Conservation (phyloP, 2,329 filamentous ascomycete genomes). For the Aspergillus proliferans region DNA sequence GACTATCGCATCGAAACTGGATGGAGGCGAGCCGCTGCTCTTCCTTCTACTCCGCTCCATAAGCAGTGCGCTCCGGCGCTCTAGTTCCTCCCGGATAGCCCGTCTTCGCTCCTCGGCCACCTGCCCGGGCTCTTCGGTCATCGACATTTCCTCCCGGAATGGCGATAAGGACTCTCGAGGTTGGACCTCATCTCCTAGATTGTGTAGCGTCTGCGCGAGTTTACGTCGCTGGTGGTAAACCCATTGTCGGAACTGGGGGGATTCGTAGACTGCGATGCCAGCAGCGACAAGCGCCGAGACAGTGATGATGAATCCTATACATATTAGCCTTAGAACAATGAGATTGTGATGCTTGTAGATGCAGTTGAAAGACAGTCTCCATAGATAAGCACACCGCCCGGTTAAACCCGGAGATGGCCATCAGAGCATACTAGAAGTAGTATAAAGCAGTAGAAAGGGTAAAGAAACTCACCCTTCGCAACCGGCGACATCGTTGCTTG, state of each 20-base stretch:
- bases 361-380: not conserved
- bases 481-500: conserved; percentile 41
- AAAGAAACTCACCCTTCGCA: conserved; percentile 39
- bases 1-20: conserved; percentile 41
- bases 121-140: conserved; percentile 40
- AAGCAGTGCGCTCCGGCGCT: conserved; percentile 36
- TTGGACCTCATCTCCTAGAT: conserved; percentile 55
- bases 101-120: conserved; percentile 41
- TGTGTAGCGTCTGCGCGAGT: conserved; percentile 54
- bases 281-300: conserved; percentile 57
- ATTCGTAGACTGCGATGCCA: conserved; percentile 58
- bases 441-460: conserved; percentile 1
- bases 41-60: conserved; percentile 30
- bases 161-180: conserved; percentile 33
- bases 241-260: conserved; percentile 58
- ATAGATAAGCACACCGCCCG: conserved; percentile 28
- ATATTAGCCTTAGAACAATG: conserved; percentile 9
- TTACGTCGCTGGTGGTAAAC: conserved; percentile 56
- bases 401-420: conserved; percentile 4
- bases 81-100: conserved; percentile 40
- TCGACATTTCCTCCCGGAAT: conserved; percentile 39
- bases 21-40: conserved; percentile 9
- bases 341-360: not conserved
- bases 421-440: conserved; percentile 1
- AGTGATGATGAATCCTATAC: conserved; percentile 55